Evolutionary conservation across 179 eudicot species (phyloP), one percentile per base, ranked within the genome.

Genomic region (Silene noctiflora): DNA sequence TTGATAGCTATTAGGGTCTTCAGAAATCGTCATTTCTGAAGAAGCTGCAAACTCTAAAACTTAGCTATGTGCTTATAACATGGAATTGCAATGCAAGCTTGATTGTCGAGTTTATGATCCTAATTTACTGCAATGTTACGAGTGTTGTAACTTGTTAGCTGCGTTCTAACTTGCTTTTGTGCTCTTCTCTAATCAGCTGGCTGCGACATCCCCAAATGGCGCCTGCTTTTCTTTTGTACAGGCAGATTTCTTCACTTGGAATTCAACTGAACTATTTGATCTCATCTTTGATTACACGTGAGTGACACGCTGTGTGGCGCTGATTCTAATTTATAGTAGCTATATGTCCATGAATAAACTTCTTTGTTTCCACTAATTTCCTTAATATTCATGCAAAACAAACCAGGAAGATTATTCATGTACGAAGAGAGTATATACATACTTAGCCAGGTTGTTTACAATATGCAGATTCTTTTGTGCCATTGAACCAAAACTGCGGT

Each of bases 261-360:
- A 77, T 44, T 89, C 95, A 21, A 76, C 84, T 71, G 86, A 72
- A 72, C 48, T 85, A 76, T 93, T 93, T 79, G 98, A 93, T 86
- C 88, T 91, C 87, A 84, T 93, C 75, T 89, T 91, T 76, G 98
- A 93, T 83, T 91, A 91, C 74, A 91, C 97, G 98, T 93, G 83
- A 93, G 98, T 72, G 67, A 55, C 66, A 72, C 24, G 35, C 35
- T 63, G 44, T 39, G 51, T 14, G 27, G 33, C 33, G 33, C 33
- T 29, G 4, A 29, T 29, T 29, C 33, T 29, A 29, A 29, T 56
- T 56, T n/a, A 21, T n/a, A n/a, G n/a, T n/a, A n/a, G n/a, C n/a
- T n/a, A n/a, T 11, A 1, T 5, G 29, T 27, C 29, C 29, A 27
- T 27, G 29, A 27, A 27, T 27, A 27, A 27, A 27, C 29, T 27